Conservation (phyloP, 208 protist species). For the Trypanosoma avium region DNA sequence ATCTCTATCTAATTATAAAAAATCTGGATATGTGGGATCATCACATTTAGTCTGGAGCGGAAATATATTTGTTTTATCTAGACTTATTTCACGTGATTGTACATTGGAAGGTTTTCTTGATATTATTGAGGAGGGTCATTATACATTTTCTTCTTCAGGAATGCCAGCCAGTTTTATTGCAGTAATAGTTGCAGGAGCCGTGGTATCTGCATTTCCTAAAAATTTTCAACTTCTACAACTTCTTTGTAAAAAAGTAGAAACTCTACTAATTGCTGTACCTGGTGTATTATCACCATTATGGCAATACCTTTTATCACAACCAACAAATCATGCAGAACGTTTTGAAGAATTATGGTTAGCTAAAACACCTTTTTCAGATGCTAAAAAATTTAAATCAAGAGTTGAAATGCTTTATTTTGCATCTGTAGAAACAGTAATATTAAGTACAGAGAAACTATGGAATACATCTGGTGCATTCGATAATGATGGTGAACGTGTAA, state of each 20-base stretch:
- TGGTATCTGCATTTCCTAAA: conserved; percentile 13
- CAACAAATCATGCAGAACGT: conserved; percentile 63
- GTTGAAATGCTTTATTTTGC: conserved; percentile 75
- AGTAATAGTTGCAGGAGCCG: conserved; percentile 14
- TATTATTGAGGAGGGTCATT: conserved; percentile 41
- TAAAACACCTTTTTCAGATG: conserved; percentile 21
- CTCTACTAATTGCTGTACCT: conserved; percentile 47
- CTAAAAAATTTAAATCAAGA: conserved; percentile 74
- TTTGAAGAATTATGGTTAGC: conserved; percentile 81
- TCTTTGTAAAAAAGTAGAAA: conserved; percentile 56
- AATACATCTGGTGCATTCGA: conserved; percentile 6
- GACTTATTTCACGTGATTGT: conserved; percentile 56
- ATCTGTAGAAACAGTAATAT: conserved; percentile 55
- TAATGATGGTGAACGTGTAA: conserved; percentile 20
- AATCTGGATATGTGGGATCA: conserved; percentile 26
- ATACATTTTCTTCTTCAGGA: conserved; percentile 9
- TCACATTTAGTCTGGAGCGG: conserved; percentile 47
- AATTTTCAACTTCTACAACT: conserved; percentile 28
- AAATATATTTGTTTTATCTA: conserved; percentile 60
- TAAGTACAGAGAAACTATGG: conserved; percentile 62
- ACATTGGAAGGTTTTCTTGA: conserved; percentile 68
- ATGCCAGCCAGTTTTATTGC: conserved; percentile 49
- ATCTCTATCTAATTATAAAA: conserved; percentile 36
- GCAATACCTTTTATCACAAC: conserved; percentile 42
- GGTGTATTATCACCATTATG: conserved; percentile 45